Evolutionary conservation across 1,284 basidiomycete species (phyloP).

Genomic region (Chondrostereum purpureum): DNA sequence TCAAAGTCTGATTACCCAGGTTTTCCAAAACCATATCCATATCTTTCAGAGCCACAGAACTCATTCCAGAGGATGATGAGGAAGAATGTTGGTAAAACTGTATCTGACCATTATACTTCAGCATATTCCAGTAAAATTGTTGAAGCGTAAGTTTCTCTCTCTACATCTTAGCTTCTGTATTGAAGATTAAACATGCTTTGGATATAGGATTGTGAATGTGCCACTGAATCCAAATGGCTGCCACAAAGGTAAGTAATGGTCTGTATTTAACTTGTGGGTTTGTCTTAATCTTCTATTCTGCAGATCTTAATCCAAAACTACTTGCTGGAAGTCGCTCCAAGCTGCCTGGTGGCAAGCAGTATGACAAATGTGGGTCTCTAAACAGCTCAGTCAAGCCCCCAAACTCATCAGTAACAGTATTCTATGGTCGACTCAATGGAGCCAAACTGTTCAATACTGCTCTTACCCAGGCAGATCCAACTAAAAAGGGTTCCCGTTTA

Average conservation of each 20-base stretch:
- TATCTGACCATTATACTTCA: conserved; percentile 45
- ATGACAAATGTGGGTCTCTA: conserved; percentile 14
- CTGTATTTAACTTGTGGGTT: too few species aligned
- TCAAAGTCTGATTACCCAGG: conserved; percentile 29
- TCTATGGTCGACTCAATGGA: conserved; percentile 48
- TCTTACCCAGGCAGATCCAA: conserved; percentile 46
- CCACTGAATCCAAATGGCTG: conserved; percentile 41
- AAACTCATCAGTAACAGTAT: conserved; percentile 25
- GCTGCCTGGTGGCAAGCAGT: conserved; percentile 20
- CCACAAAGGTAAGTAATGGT: conserved; percentile 34
- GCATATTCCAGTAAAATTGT: conserved; percentile 33
- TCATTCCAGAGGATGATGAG: conserved; percentile 54
- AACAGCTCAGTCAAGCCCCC: conserved; percentile 5
- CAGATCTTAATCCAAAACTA: too few species aligned
- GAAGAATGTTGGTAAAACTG: conserved; percentile 23
- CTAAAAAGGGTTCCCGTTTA: conserved; percentile 40
- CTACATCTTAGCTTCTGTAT: not conserved
- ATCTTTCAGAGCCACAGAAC: conserved; percentile 41
- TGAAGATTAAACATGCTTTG: conserved; percentile 4
- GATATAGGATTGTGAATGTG: conserved; percentile 40
- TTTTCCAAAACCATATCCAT: conserved; percentile 35
- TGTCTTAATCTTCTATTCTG: too few species aligned
- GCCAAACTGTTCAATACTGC: conserved; percentile 50
- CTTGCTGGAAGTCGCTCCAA: too few species aligned
- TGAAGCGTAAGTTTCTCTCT: conserved; percentile 40